Conservation (phyloP, 129 eudicot species). For the Lonicera japonica region DNA sequence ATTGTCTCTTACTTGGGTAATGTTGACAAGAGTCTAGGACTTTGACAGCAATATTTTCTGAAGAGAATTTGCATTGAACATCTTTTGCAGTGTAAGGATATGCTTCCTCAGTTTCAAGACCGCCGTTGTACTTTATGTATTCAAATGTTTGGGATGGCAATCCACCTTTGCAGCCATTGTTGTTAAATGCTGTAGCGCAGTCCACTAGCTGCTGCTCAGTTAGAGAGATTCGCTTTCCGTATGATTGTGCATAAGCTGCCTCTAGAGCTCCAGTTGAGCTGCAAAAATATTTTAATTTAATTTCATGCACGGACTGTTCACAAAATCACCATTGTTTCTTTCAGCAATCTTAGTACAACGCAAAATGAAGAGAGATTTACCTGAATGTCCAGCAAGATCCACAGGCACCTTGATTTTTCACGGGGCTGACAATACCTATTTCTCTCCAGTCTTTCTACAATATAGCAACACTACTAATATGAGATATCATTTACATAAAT, state of each 20-base stretch:
- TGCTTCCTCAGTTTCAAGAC: slow-evolving; percentile 86
- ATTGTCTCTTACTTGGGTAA: slow-evolving; percentile 52
- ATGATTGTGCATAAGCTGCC: slow-evolving; percentile 96
- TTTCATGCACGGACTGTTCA: not conserved
- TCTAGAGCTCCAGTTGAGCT: slow-evolving; percentile 96
- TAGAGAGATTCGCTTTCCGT: slow-evolving; percentile 65
- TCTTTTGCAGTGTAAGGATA: slow-evolving; percentile 82
- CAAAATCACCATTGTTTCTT: not conserved
- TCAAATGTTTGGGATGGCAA: slow-evolving; percentile 95
- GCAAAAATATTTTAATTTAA: slow-evolving; percentile 8
- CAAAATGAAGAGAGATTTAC: slow-evolving; percentile 15
- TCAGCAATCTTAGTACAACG: too few species aligned
- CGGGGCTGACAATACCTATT: slow-evolving; percentile 80
- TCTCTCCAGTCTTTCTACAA: slow-evolving; percentile 96
- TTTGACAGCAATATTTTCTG: slow-evolving; percentile 64
- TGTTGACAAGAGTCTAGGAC: slow-evolving; percentile 74
- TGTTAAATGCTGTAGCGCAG: slow-evolving; percentile 82
- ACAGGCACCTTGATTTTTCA: slow-evolving; percentile 82
- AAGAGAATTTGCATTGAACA: slow-evolving; percentile 67
- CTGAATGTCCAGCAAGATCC: slow-evolving; percentile 99
- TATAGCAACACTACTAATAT: slow-evolving; percentile 5
- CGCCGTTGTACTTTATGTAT: slow-evolving; percentile 86
- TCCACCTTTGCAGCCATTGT: slow-evolving; percentile 87
- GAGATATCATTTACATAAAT: not conserved
- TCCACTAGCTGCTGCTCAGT: slow-evolving; percentile 99